Base-by-base conservation (phyloP, 2,329 filamentous ascomycete genomes). In the Sporothrix dimorphospora region DNA sequence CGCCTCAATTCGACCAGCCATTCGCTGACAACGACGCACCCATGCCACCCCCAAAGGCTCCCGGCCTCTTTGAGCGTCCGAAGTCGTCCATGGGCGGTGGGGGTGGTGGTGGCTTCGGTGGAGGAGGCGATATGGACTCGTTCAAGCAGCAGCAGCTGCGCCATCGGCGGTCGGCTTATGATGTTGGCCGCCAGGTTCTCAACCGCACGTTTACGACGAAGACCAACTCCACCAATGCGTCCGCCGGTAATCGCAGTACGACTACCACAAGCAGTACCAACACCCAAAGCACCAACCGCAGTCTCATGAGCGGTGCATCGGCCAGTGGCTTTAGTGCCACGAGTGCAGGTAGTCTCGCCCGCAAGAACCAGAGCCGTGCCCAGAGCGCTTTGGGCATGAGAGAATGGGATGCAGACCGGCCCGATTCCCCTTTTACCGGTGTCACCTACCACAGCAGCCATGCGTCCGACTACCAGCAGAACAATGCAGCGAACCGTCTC, bases 371-470 rank as follows among this genome's bases (percentile, higher is more conserved):
- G 78, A 81, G 76, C 79, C 75, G 76, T 74, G 86, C 91, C 19
- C 88, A 89, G 75, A 93, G 91, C 78, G 89, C 89, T 3, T 81
- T 92, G 75, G 90, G 88, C 53, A 85, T 87, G 71, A 85, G 87
- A 30, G 89, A 88, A 19, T 82, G 82, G 77, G 88, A 88, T 21
- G 73, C 79, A 27, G 87, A 87, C 55, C 84, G 89, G 24, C 87
- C 89, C 1, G 87, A 87, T 51, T 88, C 88, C 0, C 89, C 89
- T 1, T 89, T 94, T 73, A 94, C 91, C 0, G 92, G 93, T 0
- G 87, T 94, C n/a, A 94, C 92, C 0, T 97, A 97, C 79, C 94
- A 97, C 80, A 96, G 93, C 73, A 97, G 93, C 79, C 94, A 97
- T 79, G 92, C 88, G 11, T 91, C 89, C 24, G 84, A 85, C 45